phyloP scores from a whole-genome alignment of 257 asterid genomes.

The Marsdenia floribunda region DNA sequence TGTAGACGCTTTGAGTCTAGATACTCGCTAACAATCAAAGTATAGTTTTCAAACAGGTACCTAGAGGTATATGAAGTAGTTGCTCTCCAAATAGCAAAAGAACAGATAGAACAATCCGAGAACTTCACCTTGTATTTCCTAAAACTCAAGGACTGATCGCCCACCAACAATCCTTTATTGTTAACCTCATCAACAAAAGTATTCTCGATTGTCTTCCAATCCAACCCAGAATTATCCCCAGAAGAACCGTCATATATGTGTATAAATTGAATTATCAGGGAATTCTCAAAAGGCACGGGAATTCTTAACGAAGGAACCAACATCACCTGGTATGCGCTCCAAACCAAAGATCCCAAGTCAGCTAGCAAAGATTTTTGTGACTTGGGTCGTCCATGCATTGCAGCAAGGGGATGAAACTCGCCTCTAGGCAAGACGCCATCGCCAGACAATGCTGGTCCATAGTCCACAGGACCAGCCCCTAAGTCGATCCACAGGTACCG shows the following conservation, averaged over 20 bases:
- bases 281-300: constrained; percentile 68
- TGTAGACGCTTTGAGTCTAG: constrained; percentile 81
- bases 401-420: constrained; percentile 88
- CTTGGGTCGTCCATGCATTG: constrained; percentile 79
- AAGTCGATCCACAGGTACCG: constrained; percentile 91
- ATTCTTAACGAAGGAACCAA: constrained; percentile 86
- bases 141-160: constrained; percentile 71
- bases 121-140: constrained; percentile 63
- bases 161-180: constrained; percentile 53
- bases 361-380: constrained; percentile 75
- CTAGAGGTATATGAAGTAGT: constrained; percentile 85
- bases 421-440: constrained; percentile 92
- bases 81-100: constrained; percentile 74
- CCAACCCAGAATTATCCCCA: constrained; percentile 45
- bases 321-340: constrained; percentile 95
- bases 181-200: constrained; percentile 57
- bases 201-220: constrained; percentile 66
- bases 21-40: constrained; percentile 93
- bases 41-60: constrained; percentile 88
- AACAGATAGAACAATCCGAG: constrained; percentile 71
- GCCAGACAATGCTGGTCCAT: constrained; percentile 87
- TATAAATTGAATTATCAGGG: constrained; percentile 62
- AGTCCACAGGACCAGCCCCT: constrained; percentile 97
- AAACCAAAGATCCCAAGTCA: constrained; percentile 77
- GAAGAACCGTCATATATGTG: constrained; percentile 40